Base-by-base conservation (phyloP, 2,329 filamentous ascomycete genomes). In the Apiospora malaysiana region DNA sequence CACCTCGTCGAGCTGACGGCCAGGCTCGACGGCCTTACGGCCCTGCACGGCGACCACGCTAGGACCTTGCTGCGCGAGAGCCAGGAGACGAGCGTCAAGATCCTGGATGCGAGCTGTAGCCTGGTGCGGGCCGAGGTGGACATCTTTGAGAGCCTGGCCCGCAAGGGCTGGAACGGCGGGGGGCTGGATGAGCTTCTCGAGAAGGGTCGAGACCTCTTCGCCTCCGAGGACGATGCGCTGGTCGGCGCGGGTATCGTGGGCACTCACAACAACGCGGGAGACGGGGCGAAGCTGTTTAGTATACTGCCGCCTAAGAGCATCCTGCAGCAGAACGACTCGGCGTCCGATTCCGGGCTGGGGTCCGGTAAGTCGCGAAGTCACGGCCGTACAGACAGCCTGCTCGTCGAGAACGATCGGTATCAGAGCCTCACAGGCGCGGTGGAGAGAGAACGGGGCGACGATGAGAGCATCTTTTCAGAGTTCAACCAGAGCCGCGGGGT, bases 121-220 rank as follows among this genome's bases (percentile, higher is more conserved):
- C 84, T 92, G 14, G 90, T 92, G 16, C 84, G 90, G 23, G 90
- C 90, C 70, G 90, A 92, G 81, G 88, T 92, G 25, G 90, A 92
- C 79, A 92, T 92, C 40, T 92, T 91, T 71, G 90, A 92, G 81
- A 84, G 87, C 32, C 81, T 92, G 32, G 90, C 90, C 25, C 82
- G 89, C 72, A 92, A 92, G 76, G 90, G 90, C 9, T 92, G 90
- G 90, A 87, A 83, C 25, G 90, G 90, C 47, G 90, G 90, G 42
- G 90, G 90, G 0, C 81, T 92, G 40, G 90, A 92, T 71, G 90
- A 92, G 45, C 80, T 92, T 4, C 81, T 92, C 3, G 90, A 92
- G 72, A 88, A 87, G 76, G 90, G 90, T 10, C 84, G 85, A 46
- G 90, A 92, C 76, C 80, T 92, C 23, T 90, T 91, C 71, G 87